Evolutionary conservation across 2,329 filamentous ascomycete species (phyloP).

Genomic region (Cladosporium sp.): DNA sequence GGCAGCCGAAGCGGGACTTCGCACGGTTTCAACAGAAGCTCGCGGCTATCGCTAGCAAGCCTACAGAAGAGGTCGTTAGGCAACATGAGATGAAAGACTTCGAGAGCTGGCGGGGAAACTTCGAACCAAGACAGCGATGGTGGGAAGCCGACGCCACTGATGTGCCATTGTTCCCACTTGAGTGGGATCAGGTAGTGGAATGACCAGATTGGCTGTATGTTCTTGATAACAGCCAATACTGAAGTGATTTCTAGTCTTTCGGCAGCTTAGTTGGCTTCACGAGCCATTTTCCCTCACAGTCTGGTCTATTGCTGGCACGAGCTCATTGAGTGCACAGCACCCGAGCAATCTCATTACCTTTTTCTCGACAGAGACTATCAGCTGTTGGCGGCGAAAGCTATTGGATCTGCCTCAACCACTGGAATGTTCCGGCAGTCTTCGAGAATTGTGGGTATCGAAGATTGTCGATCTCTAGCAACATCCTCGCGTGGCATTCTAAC

Average conservation of each 20-base stretch:
- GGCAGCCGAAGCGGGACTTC: conserved; percentile 21
- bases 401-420: neutral
- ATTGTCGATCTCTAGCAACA: neutral
- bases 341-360: neutral
- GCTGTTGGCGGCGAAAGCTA: neutral
- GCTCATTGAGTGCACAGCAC: neutral
- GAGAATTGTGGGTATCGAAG: neutral
- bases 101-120: conserved; percentile 25
- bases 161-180: conserved; percentile 1
- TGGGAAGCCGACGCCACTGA: neutral
- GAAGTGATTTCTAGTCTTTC: too few species aligned
- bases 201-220: neutral
- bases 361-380: neutral
- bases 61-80: conserved; percentile 14
- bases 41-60: conserved; percentile 11
- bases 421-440: neutral
- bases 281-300: neutral
- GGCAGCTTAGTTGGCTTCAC: neutral
- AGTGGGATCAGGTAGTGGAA: neutral
- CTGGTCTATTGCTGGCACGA: neutral
- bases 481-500: neutral
- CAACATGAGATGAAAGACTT: conserved; percentile 22
- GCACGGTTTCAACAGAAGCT: conserved; percentile 20
- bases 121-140: neutral
- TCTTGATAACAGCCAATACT: neutral